Percentiles rank a stretch among this genome's conserved stretches.
These are phyloP conservation scores for Kalanchoe fedtschenkoi DNA, from an alignment of 164 flowering plant species.

Conservation along the genomic window DNA sequence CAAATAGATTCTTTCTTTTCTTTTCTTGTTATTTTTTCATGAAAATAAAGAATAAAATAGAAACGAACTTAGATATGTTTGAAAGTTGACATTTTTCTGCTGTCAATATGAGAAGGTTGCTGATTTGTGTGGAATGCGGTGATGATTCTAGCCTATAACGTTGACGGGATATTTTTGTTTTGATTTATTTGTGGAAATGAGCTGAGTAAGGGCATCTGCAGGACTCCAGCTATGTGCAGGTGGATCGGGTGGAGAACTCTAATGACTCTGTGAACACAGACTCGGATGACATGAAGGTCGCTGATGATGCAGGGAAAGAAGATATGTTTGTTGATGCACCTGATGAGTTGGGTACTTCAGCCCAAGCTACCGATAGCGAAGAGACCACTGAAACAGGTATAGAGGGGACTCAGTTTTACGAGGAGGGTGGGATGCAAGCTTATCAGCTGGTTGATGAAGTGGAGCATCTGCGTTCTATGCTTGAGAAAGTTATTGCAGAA, in stretches of 20 bases:
- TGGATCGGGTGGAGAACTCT: slow-evolving; percentile 13
- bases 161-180: no score
- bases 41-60: no score
- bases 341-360: slow-evolving; percentile 29
- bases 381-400: not conserved
- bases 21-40: no score
- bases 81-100: not conserved
- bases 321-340: slow-evolving; percentile 69
- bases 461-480: slow-evolving; percentile 26
- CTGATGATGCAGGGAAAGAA: slow-evolving; percentile 49
- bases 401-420: slow-evolving; percentile 11
- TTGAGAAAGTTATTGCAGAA: slow-evolving; percentile 34
- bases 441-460: slow-evolving; percentile 29
- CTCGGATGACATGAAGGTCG: slow-evolving; percentile 20
- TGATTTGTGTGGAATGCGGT: not conserved
- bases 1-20: no score
- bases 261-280: slow-evolving; percentile 14
- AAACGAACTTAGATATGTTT: no score
- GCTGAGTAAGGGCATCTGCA: slow-evolving; percentile 11
- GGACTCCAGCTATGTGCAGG: slow-evolving; percentile 20
- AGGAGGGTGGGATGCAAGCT: slow-evolving; percentile 19
- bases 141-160: no score
- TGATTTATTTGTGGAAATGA: not conserved
- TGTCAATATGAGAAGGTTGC: no score
- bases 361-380: slow-evolving; percentile 10